Percentiles rank a stretch among this genome's conserved stretches.
phyloP scores from a whole-genome alignment of 2,329 filamentous ascomycete genomes.

The Cladosporium velox region DNA sequence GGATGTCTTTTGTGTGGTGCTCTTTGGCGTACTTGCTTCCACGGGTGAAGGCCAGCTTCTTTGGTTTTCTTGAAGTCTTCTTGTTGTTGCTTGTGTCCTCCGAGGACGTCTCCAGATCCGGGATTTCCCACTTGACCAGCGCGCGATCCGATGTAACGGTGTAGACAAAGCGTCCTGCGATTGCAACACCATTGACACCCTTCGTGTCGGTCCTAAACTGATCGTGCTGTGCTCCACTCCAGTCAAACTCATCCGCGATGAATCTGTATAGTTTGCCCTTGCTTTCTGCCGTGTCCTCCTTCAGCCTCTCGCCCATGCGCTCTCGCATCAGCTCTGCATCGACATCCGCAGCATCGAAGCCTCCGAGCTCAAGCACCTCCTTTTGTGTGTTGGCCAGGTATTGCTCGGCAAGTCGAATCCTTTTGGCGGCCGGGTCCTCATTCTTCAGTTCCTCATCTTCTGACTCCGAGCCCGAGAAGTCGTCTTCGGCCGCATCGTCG shows the following conservation, averaged over 20 bases:
- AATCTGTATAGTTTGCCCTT: constrained; percentile 87
- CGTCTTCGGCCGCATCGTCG: constrained; percentile 51
- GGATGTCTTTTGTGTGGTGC: constrained; percentile 77
- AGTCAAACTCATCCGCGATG: constrained; percentile 72
- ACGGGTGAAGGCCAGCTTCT: constrained; percentile 63
- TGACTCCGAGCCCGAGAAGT: constrained; percentile 46
- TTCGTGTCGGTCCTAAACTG: constrained; percentile 78
- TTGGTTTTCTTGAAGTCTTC: constrained; percentile 49
- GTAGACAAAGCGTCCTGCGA: constrained; percentile 79
- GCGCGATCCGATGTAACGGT: constrained; percentile 83
- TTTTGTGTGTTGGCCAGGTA: constrained; percentile 89
- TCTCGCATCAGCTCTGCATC: constrained; percentile 84
- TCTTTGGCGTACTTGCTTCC: constrained; percentile 64
- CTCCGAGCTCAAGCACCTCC: constrained; percentile 71
- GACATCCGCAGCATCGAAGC: constrained; percentile 92
- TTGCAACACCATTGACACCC: constrained; percentile 75
- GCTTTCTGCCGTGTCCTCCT: constrained; percentile 87
- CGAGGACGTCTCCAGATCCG: constrained; percentile 45
- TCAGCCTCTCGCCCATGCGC: constrained; percentile 65
- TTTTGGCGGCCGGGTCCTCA: constrained; percentile 87
- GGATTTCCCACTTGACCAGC: constrained; percentile 87
- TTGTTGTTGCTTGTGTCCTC: constrained; percentile 33
- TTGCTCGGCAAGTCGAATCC: constrained; percentile 82
- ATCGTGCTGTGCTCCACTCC: constrained; percentile 66
- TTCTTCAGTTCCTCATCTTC: constrained; percentile 71